A percentile compares a stretch with the other conserved stretches of the same genome.
Conservation (phyloP, 805 yeast species). For the Hanseniaspora mollemarum region DNA sequence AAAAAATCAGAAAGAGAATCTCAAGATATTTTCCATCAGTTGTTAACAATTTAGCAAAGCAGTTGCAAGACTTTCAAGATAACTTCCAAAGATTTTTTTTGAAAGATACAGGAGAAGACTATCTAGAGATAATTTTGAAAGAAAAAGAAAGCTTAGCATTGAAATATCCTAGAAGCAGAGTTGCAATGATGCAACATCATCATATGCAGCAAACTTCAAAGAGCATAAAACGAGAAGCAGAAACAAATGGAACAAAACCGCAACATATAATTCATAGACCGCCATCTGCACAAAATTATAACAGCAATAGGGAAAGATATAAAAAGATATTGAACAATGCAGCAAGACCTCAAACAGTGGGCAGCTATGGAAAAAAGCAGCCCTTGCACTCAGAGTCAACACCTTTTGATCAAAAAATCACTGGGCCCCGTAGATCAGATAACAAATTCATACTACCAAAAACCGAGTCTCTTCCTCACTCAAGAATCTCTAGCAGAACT, state of each 20-base stretch:
- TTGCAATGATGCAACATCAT: slow-evolving; percentile 18
- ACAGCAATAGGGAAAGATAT: slow-evolving; percentile 5
- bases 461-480: not conserved
- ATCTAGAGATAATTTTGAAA: slow-evolving; percentile 24
- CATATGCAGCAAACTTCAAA: not conserved
- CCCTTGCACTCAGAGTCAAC: not conserved
- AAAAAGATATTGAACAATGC: slow-evolving; percentile 4
- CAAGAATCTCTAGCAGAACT: slow-evolving; percentile 7
- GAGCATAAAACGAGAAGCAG: not conserved
- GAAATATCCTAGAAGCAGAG: slow-evolving; percentile 29
- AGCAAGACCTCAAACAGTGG: not conserved
- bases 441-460: not conserved
- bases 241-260: not conserved
- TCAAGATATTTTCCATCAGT: slow-evolving; percentile 58
- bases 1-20: slow-evolving; percentile 56
- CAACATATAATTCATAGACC: not conserved
- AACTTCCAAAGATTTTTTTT: slow-evolving; percentile 31
- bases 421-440: not conserved
- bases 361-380: not conserved
- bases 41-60: slow-evolving; percentile 39
- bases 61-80: slow-evolving; percentile 40
- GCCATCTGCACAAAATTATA: not conserved
- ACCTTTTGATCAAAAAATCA: not conserved
- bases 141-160: slow-evolving; percentile 28
- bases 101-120: slow-evolving; percentile 16